Evolutionary conservation across 2,329 filamentous ascomycete genomes (phyloP), one percentile per base, ranked within the genome.

Genomic region (Arthroderma uncinatum): DNA sequence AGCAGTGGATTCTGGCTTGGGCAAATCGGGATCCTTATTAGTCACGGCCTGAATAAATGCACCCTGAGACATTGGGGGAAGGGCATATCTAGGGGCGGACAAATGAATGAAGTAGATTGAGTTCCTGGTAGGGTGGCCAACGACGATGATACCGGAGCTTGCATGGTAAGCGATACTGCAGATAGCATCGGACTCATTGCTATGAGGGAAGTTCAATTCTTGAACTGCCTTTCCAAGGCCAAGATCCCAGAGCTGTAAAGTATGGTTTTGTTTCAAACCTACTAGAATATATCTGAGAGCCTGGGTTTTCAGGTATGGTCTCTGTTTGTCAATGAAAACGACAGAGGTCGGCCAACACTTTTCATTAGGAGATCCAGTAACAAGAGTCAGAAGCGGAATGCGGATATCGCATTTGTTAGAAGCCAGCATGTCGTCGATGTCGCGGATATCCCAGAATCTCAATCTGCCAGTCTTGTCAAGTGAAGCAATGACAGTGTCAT

Each of bases 191-290:
- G 89, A 94, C 70, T 97, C 92, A 68, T 93, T 95, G 74, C 88
- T 88, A 69, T 98, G 92, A 0, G 93, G 93, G 57, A 98, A 83
- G 70, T 95, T 93, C 70, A 98, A 85, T 75, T 98, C 93, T 71
- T 98, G 92, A 37, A 98, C 93, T 30, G 91, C 89, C 74, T 96
- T 96, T 63, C 87, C 87, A 34, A 98, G 84, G 42, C 88, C 90
- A 67, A 98, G 84, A 76, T 98, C 93, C 94, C 93, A 98, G 47
- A 98, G 82, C 77, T 98, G 94, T 61, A 98, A 82, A 57, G 92
- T 94, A 75, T 98, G 93, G 73, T 98, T 98, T 73, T 98, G 93
- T 77, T 97, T 96, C 82, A 97, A 89, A 66, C 93, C 93, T 61
- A 98, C 89, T 69, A 98, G 85, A 76, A 98, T 86, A 76, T 98